Evolutionary conservation across 805 yeast species (phyloP), one percentile per base, ranked within the genome.

Genomic region (Brettanomyces sp.): DNA sequence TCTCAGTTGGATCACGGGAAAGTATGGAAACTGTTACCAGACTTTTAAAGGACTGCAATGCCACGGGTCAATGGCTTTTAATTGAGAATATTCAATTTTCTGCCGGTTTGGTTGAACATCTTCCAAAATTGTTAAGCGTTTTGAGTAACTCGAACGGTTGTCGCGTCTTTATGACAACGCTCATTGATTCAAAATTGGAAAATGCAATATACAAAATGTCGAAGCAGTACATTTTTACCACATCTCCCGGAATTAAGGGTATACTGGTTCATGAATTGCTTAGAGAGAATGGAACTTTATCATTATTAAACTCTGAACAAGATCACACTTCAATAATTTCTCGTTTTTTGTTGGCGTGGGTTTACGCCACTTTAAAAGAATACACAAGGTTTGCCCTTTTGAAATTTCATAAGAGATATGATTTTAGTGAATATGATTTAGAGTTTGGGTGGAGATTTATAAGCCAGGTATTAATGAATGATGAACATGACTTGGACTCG

Each of bases 11-110:
- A 0, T 77, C 95, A 0, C 57, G 60, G 23, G 95, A 87, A 60
- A 82, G 85, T 8, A 60, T 69, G 2, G 73, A 67, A 3, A 63
- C 69, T 37, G 90, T 91, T 0, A 76, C 74, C 22, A 63, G 67
- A 43, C 76, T 77, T n/a, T 63, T 87, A 7, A 55, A 59, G 1
- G 61, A 58, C 8, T 76, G 79, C 0, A 56, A 71, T 1, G 63
- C 58, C n/a, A 56, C 57, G 1, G 88, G 86, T 0, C 54, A 60
- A 1, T 88, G 96, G 96, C 60, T 91, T 0, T 54, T 90, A 28
- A 61, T 91, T 30, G 95, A 91, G 57, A 90, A 90, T 56, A 67
- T 86, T 11, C 96, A 91, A 48, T 73, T 84, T 71, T 77, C 93
- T 0, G 65, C 74, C 1, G 60, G 57, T 3, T 83, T 95, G 88